A percentile compares a stretch with the other conserved stretches of the same genome.
These are phyloP conservation scores for Fusarium nanum DNA, from an alignment of 2,329 filamentous ascomycete species.

Conservation along the genomic window DNA sequence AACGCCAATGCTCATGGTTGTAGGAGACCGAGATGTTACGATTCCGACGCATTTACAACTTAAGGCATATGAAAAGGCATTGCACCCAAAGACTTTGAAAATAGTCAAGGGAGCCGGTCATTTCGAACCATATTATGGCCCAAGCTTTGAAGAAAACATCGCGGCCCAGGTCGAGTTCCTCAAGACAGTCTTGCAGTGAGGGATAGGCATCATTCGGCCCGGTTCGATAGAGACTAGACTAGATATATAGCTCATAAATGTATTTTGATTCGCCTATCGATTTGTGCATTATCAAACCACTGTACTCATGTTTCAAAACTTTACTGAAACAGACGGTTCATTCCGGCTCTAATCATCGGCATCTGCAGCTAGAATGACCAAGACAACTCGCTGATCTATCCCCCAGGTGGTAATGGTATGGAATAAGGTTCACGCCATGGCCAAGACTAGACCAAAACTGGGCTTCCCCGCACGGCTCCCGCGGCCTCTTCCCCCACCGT, in stretches of 20 bases:
- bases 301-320: neutral
- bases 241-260: neutral
- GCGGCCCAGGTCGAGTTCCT: neutral
- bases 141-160: neutral
- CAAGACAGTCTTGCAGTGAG: neutral
- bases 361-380: neutral
- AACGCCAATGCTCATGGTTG: neutral
- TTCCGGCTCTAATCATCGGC: neutral
- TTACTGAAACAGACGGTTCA: neutral
- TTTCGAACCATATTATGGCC: slow-evolving; percentile 4
- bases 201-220: neutral
- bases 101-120: slow-evolving; percentile 1
- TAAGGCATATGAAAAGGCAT: neutral
- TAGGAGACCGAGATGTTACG: neutral
- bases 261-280: neutral
- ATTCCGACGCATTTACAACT: neutral
- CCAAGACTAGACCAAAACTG: neutral
- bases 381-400: no score
- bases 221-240: neutral
- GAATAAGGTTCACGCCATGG: no score
- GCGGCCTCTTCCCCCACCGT: no score
- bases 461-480: neutral
- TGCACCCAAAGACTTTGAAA: slow-evolving; percentile 1
- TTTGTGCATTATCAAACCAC: neutral
- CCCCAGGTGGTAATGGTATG: no score